Percentiles rank a stretch among this genome's conserved stretches.
Conservation (phyloP, 2,329 filamentous ascomycete species). For the Xylariaceae sp. region DNA sequence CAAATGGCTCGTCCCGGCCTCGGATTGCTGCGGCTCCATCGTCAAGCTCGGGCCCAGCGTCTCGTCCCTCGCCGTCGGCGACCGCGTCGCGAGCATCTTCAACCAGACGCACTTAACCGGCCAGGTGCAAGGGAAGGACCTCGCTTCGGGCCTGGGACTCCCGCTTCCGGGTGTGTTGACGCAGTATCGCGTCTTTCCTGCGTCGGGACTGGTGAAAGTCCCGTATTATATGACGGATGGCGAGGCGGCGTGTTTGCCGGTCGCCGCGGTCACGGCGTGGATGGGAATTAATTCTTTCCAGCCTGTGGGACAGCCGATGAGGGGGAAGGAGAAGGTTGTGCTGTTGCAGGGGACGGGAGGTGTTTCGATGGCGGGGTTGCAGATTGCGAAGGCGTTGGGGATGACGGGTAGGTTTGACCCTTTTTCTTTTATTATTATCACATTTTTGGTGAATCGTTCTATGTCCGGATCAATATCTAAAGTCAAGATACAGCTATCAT, state of each 20-base stretch:
- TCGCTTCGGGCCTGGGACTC: slow-evolving; percentile 55
- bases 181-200: slow-evolving; percentile 55
- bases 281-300: slow-evolving; percentile 59
- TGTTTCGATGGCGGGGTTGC: slow-evolving; percentile 46
- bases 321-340: slow-evolving; percentile 42
- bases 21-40: slow-evolving; percentile 64
- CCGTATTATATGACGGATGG: slow-evolving; percentile 54
- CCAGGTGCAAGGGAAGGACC: slow-evolving; percentile 51
- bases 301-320: slow-evolving; percentile 44
- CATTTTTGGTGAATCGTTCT: not conserved
- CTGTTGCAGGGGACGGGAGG: slow-evolving; percentile 52
- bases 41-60: slow-evolving; percentile 44
- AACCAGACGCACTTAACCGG: slow-evolving; percentile 52
- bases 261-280: slow-evolving; percentile 60
- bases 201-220: slow-evolving; percentile 48
- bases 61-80: slow-evolving; percentile 40
- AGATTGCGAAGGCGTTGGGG: slow-evolving; percentile 50
- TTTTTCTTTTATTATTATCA: not conserved
- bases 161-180: slow-evolving; percentile 54
- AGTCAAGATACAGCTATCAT: slow-evolving; percentile 17
- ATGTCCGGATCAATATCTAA: not conserved
- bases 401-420: slow-evolving; percentile 37
- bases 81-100: slow-evolving; percentile 64
- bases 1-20: slow-evolving; percentile 55
- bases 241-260: slow-evolving; percentile 56